Percentiles rank a stretch among this genome's conserved stretches.
Conservation (phyloP, 345 rosid genomes). For the Murraya koenigii region DNA sequence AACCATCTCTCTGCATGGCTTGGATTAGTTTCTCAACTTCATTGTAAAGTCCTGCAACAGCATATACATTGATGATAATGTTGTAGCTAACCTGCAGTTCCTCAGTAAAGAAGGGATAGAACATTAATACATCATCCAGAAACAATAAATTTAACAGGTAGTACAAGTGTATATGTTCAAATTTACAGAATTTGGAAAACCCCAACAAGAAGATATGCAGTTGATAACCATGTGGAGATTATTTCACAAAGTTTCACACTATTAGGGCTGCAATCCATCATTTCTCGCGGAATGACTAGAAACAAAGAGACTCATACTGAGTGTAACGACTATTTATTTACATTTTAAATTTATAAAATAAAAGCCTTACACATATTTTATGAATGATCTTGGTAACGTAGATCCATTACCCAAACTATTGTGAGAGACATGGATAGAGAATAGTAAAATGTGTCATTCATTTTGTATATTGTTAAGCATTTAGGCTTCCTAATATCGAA, state of each 20-base stretch:
- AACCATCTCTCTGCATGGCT: conserved; percentile 59
- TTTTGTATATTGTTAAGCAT: not conserved
- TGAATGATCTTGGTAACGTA: not conserved
- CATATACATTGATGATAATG: conserved; percentile 54
- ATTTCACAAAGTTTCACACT: not conserved
- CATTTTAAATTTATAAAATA: not conserved
- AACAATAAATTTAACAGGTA: not conserved
- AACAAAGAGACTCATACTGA: not conserved
- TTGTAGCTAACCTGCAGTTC: conserved; percentile 70
- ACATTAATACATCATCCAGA: not conserved
- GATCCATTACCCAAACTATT: not conserved
- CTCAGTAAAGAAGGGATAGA: conserved; percentile 9
- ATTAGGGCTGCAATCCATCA: not conserved
- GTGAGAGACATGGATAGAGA: not conserved
- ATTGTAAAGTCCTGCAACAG: conserved; percentile 35
- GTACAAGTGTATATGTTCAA: not conserved
- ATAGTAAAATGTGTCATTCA: not conserved
- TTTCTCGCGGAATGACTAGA: not conserved
- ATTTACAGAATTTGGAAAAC: not conserved
- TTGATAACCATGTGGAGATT: not conserved
- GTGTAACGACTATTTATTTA: not conserved
- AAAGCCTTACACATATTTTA: not conserved
- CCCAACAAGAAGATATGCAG: not conserved
- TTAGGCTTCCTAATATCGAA: not conserved
- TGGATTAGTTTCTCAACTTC: conserved; percentile 54